phyloP scores from a whole-genome alignment of 805 yeast genomes.

The Saccharomycopsis schoenii region DNA sequence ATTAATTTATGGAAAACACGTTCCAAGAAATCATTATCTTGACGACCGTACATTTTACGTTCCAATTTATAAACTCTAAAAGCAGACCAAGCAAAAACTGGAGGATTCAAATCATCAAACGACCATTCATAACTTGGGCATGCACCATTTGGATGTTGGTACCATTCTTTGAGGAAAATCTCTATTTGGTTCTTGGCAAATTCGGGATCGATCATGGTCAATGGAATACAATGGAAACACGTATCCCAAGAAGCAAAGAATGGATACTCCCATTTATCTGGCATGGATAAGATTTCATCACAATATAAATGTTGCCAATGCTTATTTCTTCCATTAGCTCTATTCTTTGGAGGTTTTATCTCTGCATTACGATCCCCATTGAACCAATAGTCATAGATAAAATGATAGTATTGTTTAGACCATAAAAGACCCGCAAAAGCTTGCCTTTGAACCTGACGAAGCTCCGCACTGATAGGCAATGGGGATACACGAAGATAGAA shows the following conservation, averaged over 20 bases:
- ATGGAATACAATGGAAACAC: slow-evolving; percentile 87
- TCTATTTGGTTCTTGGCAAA: slow-evolving; percentile 86
- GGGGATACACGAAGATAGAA: slow-evolving; percentile 87
- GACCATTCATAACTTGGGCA: slow-evolving; percentile 97
- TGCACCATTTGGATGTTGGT: slow-evolving; percentile 97
- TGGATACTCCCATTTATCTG: slow-evolving; percentile 95
- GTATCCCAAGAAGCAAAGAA: slow-evolving; percentile 97
- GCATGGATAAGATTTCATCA: slow-evolving; percentile 79
- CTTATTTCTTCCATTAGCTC: slow-evolving; percentile 80
- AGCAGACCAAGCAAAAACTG: slow-evolving; percentile 95
- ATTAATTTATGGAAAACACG: slow-evolving; percentile 86
- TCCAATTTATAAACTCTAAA: slow-evolving; percentile 82
- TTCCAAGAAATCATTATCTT: slow-evolving; percentile 76
- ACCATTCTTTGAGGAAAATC: slow-evolving; percentile 86
- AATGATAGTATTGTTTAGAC: slow-evolving; percentile 87
- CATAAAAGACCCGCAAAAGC: slow-evolving; percentile 90
- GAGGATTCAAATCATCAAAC: slow-evolving; percentile 91
- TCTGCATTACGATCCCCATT: slow-evolving; percentile 72
- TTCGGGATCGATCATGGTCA: slow-evolving; percentile 88
- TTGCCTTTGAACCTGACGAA: slow-evolving; percentile 80
- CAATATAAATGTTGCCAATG: slow-evolving; percentile 86
- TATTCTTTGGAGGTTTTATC: slow-evolving; percentile 66
- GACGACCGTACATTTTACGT: slow-evolving; percentile 71
- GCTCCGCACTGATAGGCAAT: slow-evolving; percentile 67
- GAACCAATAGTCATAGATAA: slow-evolving; percentile 79